phyloP scores from a whole-genome alignment of 768 basidiomycete genomes.

The Pulveroboletus ravenelii region DNA sequence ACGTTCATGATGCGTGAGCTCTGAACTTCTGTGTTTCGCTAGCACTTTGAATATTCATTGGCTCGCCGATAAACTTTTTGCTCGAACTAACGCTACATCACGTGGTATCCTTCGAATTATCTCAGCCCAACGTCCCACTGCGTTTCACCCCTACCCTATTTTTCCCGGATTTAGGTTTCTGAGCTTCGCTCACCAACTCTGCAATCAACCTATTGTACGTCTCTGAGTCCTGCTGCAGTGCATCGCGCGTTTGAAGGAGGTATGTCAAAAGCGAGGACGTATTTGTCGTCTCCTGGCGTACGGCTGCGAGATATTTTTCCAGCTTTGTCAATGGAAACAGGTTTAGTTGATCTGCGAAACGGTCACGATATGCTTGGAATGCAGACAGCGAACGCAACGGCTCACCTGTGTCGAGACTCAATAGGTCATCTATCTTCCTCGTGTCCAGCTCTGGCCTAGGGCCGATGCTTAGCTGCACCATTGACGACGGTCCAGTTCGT shows the following conservation, averaged over 20 bases:
- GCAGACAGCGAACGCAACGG: background rate
- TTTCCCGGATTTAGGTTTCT: conserved; percentile 72
- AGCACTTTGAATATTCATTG: background rate
- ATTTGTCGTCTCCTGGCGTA: conserved; percentile 68
- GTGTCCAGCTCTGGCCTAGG: conserved; percentile 72
- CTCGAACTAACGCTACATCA: conserved; percentile 6
- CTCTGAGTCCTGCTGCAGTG: conserved; percentile 82
- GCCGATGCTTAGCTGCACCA: conserved; percentile 54
- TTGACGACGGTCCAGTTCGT: conserved; percentile 27
- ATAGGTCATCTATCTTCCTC: conserved; percentile 57
- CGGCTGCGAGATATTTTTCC: conserved; percentile 60
- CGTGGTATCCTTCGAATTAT: conserved; percentile 13
- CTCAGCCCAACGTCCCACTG: conserved; percentile 42
- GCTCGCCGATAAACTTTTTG: conserved; percentile 14
- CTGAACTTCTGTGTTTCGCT: background rate
- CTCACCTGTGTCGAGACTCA: conserved; percentile 66
- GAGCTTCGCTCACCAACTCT: conserved; percentile 88
- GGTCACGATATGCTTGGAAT: conserved; percentile 2
- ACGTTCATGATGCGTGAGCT: conserved; percentile 66
- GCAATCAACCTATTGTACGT: conserved; percentile 89
- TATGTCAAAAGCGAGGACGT: conserved; percentile 76
- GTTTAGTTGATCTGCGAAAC: conserved; percentile 57
- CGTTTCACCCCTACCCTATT: conserved; percentile 42
- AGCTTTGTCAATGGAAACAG: conserved; percentile 66
- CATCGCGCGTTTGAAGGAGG: conserved; percentile 75